Percentiles rank a stretch among this genome's conserved stretches.
Conservation (phyloP, 495 filamentous ascomycete species). For the Trichoderma orchidacearum region DNA sequence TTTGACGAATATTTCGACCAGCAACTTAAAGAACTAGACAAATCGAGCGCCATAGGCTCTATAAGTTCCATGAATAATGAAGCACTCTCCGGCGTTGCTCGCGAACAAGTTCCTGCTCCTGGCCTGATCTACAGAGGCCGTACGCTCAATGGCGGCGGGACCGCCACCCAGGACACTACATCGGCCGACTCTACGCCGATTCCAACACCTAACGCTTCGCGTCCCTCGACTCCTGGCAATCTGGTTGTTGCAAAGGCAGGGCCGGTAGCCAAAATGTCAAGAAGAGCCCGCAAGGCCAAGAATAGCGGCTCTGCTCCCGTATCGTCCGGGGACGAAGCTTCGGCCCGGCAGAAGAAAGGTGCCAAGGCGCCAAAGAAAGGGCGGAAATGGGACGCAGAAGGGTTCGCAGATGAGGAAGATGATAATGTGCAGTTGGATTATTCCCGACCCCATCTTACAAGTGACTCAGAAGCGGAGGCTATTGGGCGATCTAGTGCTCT, state of each 20-base stretch:
- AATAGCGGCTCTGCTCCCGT: constrained; percentile 37
- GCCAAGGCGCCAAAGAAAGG: constrained; percentile 62
- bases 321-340: constrained; percentile 73
- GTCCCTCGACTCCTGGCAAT: constrained; percentile 59
- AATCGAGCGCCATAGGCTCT: constrained; percentile 16
- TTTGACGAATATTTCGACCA: constrained; percentile 94
- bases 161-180: constrained; percentile 19
- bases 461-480: constrained; percentile 39
- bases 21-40: constrained; percentile 74
- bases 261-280: constrained; percentile 60
- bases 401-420: constrained; percentile 75
- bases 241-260: constrained; percentile 59
- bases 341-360: constrained; percentile 37
- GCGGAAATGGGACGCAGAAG: constrained; percentile 84
- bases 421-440: constrained; percentile 67
- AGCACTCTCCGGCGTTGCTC: constrained; percentile 1
- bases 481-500: constrained; percentile 32
- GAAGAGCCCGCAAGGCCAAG: constrained; percentile 68
- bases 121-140: constrained; percentile 17
- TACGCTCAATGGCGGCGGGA: constrained; percentile 10
- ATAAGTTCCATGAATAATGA: constrained; percentile 11
- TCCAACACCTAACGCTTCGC: constrained; percentile 62
- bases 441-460: constrained; percentile 39
- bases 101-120: constrained; percentile 16
- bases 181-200: constrained; percentile 51